Base-by-base conservation (phyloP, 768 basidiomycete genomes). In the Wakefieldia striispora region DNA sequence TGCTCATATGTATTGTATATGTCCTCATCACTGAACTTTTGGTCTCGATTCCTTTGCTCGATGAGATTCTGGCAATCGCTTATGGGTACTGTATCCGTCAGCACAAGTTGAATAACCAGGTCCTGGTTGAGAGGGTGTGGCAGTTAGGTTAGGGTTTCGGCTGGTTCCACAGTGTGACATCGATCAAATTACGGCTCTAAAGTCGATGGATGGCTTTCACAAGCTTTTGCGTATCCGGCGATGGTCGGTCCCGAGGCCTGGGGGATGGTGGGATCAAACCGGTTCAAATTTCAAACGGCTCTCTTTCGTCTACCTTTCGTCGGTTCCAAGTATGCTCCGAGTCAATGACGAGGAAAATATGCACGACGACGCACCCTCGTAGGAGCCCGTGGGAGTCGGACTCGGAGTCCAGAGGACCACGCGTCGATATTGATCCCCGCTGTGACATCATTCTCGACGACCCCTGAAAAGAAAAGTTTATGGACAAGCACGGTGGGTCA, bases 341-440 rank as follows among this genome's bases (percentile, higher is more conserved):
- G 53, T 19, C 50, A 34, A 14, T 6, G 20, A 16, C 16, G 33
- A 16, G 5, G 16, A 14, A 4, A 13, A 29, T 20, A 6, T n/a
- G 14, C 16, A 24, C 9, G 35, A 35, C 21, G 12, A 45, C 55
- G 8, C 9, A 62, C 63, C 46, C 16, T 50, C 8, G 14, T 24
- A 10, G 16, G 39, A 26, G 41, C 34, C 14, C 45, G 42, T 3
- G 48, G 40, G 33, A 70, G 43, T 12, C 66, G 33, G n/a, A n/a
- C 2, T 45, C 34, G 1, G 50, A 49, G 33, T 3, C 76, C 76
- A 10, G 62, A 64, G 1, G 67, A 59, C 74, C 76, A 83, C 1
- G 40, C 38, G n/a, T 63, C 63, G 8, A 65, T 65, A 34, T 80
- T 68, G n/a, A 82, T 61, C 11, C 73, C 75, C 11, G 75, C n/a